These are phyloP conservation scores for Purpureocillium lavendulum DNA, from an alignment of 2,329 filamentous ascomycete species.

Conservation along the genomic window DNA sequence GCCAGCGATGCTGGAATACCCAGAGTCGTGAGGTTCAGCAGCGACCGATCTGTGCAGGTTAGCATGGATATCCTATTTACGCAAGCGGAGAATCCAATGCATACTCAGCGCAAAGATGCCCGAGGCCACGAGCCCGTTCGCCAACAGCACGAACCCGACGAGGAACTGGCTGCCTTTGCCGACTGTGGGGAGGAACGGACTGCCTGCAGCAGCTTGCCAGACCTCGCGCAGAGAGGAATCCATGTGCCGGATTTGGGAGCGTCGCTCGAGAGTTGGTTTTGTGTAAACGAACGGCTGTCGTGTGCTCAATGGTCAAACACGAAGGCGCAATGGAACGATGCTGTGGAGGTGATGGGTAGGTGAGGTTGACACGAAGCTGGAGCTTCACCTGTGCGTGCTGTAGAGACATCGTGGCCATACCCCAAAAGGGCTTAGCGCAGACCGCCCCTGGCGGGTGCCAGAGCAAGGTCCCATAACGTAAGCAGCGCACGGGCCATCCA, in stretches of 20 bases:
- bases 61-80: neutral
- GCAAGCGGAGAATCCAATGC: constrained; percentile 13
- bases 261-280: neutral
- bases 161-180: constrained; percentile 78
- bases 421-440: constrained; percentile 21
- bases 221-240: constrained; percentile 78
- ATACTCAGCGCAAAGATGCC: constrained; percentile 82
- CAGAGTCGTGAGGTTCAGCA: constrained; percentile 67
- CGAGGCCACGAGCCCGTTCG: constrained; percentile 63
- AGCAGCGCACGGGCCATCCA: constrained; percentile 16
- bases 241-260: constrained; percentile 40
- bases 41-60: constrained; percentile 60
- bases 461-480: constrained; percentile 15
- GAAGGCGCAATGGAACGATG: neutral
- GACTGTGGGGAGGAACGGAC: constrained; percentile 73
- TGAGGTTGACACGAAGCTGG: constrained; percentile 6
- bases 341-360: neutral
- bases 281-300: neutral
- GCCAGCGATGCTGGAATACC: constrained; percentile 82
- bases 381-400: constrained; percentile 11
- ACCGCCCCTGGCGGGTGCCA: neutral
- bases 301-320: neutral
- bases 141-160: constrained; percentile 67
- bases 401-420: constrained; percentile 25
- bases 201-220: constrained; percentile 87